These are phyloP conservation scores for Antrodiella citrinella DNA, from an alignment of 768 basidiomycete species.

Conservation along the genomic window DNA sequence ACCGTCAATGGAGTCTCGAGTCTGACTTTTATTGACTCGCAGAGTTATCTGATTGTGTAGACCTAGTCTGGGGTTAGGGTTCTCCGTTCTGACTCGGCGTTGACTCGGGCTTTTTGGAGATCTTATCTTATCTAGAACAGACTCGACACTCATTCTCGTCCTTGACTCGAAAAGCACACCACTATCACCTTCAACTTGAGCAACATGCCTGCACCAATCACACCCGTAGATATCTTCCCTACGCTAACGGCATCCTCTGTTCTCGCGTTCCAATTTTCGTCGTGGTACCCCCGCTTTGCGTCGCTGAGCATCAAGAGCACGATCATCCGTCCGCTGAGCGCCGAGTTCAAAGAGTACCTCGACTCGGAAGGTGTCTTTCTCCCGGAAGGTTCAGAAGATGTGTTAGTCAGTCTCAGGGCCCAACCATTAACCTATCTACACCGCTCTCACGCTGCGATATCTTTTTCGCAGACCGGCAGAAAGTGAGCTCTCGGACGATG, in stretches of 20 bases:
- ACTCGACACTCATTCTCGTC: too few relatives aligned
- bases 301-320: constrained; percentile 62
- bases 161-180: too few relatives aligned
- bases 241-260: constrained; percentile 41
- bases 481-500: constrained; percentile 52
- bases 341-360: constrained; percentile 62
- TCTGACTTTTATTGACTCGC: too few relatives aligned
- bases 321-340: constrained; percentile 58
- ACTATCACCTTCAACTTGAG: too few relatives aligned
- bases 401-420: constrained; percentile 39
- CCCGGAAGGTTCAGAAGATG: constrained; percentile 73
- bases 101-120: too few relatives aligned
- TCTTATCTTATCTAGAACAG: too few relatives aligned
- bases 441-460: constrained; percentile 4
- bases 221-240: constrained; percentile 40
- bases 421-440: constrained; percentile 1
- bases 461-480: constrained; percentile 35
- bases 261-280: constrained; percentile 72
- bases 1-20: too few relatives aligned
- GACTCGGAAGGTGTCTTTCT: constrained; percentile 80
- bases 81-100: too few relatives aligned
- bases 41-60: too few relatives aligned
- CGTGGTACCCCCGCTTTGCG: constrained; percentile 74
- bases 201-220: constrained; percentile 23
- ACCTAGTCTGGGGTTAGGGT: too few relatives aligned